These are phyloP conservation scores for Mycena albidolilacea DNA, from an alignment of 768 basidiomycete genomes.

Conservation along the genomic window DNA sequence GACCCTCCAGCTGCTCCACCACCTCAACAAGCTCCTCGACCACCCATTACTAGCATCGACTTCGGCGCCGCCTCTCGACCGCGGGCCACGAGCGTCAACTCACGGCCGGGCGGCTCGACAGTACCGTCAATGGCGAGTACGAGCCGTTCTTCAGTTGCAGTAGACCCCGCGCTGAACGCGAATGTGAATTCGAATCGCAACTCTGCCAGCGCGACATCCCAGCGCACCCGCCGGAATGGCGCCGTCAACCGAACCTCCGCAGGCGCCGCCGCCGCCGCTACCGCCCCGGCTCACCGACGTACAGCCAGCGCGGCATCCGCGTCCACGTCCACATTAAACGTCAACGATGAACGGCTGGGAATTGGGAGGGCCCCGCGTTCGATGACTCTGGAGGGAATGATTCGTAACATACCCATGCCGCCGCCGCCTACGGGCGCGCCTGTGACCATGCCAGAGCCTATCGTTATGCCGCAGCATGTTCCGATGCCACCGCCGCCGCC, in stretches of 20 bases:
- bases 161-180: neutral
- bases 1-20: neutral
- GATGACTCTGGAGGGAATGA: constrained; percentile 3
- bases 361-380: neutral
- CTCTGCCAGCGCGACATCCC: neutral
- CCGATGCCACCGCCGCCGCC: constrained; percentile 30
- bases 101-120: neutral
- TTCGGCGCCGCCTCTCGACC: neutral
- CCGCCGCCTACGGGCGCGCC: constrained; percentile 4
- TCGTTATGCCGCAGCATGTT: constrained; percentile 21
- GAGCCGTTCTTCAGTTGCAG: neutral
- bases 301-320: neutral
- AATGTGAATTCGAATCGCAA: neutral
- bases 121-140: neutral
- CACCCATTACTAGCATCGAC: constrained; percentile 1
- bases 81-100: neutral
- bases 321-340: neutral
- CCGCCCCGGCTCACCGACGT: neutral
- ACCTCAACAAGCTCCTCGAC: neutral
- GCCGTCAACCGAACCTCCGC: neutral
- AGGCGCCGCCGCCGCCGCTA: neutral
- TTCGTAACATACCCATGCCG: constrained; percentile 11
- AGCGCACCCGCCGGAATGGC: constrained; percentile 4
- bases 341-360: neutral
- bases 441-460: neutral